phyloP scores from a whole-genome alignment of 1,284 basidiomycete genomes.

The Irpex sp. region DNA sequence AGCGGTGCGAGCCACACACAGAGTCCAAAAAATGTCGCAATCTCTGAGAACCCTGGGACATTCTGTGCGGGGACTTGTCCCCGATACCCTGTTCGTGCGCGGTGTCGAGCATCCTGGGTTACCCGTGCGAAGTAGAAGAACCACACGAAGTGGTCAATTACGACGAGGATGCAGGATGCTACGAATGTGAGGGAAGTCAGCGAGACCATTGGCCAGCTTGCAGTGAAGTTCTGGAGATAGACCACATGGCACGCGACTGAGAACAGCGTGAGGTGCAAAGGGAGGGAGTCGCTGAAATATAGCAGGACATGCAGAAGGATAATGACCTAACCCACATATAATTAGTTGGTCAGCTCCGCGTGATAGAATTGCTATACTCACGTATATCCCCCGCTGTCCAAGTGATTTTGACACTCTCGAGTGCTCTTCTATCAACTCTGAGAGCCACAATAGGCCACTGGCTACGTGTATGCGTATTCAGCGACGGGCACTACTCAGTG shows the following conservation, averaged over 20 bases:
- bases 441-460: constrained; percentile 88
- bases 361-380: constrained; percentile 37
- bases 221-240: constrained; percentile 89
- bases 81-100: constrained; percentile 37
- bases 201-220: constrained; percentile 87
- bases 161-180: constrained; percentile 77
- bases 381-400: constrained; percentile 83
- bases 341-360: not conserved
- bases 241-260: constrained; percentile 81
- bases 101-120: constrained; percentile 51
- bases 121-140: constrained; percentile 87
- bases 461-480: constrained; percentile 44
- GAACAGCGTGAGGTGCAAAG: constrained; percentile 69
- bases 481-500: not conserved
- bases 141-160: constrained; percentile 90
- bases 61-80: constrained; percentile 22
- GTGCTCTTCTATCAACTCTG: constrained; percentile 93
- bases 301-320: constrained; percentile 77
- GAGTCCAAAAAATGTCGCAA: constrained; percentile 84
- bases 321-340: constrained; percentile 54
- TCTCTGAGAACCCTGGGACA: constrained; percentile 77
- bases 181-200: constrained; percentile 82
- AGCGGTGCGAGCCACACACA: constrained; percentile 92
- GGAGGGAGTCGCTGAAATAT: constrained; percentile 77
- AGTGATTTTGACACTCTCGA: constrained; percentile 74